Evolutionary conservation across 805 yeast genomes (phyloP), one percentile per base, ranked within the genome.

Genomic region (Yamadazyma sp.): DNA sequence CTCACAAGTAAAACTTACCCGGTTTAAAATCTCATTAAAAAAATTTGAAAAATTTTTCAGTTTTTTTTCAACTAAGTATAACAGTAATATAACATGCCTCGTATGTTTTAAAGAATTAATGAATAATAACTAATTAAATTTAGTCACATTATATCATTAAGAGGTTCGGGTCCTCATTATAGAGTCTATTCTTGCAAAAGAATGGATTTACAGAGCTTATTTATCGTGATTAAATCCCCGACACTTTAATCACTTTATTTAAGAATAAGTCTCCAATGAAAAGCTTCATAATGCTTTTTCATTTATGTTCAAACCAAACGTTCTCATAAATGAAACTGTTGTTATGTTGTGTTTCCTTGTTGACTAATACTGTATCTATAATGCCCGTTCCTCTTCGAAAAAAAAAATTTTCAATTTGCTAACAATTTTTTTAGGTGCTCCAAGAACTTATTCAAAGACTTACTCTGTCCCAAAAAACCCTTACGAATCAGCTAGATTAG

Each of bases 401-500:
- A 7, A 6, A 23, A n/a, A n/a, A n/a, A n/a, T n/a, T n/a, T n/a
- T n/a, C n/a, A n/a, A n/a, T n/a, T n/a, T 36, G 12, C 36, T 37
- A 37, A 37, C 40, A 30, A 30, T 14, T 10, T 27, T n/a, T 27
- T 17, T 52, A 86, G 95, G 95, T 79, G 96, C 96, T 62, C 98
- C 98, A 78, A 86, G 95, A 80, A 87, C 95, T 69, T 84, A 91
- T 85, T 91, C 98, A 61, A 93, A 93, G 88, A 93, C 99, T 66
- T 93, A 86, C 87, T 76, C 96, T 67, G 96, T 91, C 69, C 99
- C 99, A 79, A 88, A 86, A 83, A 87, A 95, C 74, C 97, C 98
- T 54, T 93, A 85, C 81, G 99, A 93, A 79, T 86, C 94, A 57
- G 94, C 97, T 73, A 96, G 98, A 83, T 82, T 93, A 73, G 98